Percentiles rank a stretch among this genome's conserved stretches.
These are phyloP conservation scores for Jamesozyma rosinii DNA, from an alignment of 805 yeast species.

Conservation along the genomic window DNA sequence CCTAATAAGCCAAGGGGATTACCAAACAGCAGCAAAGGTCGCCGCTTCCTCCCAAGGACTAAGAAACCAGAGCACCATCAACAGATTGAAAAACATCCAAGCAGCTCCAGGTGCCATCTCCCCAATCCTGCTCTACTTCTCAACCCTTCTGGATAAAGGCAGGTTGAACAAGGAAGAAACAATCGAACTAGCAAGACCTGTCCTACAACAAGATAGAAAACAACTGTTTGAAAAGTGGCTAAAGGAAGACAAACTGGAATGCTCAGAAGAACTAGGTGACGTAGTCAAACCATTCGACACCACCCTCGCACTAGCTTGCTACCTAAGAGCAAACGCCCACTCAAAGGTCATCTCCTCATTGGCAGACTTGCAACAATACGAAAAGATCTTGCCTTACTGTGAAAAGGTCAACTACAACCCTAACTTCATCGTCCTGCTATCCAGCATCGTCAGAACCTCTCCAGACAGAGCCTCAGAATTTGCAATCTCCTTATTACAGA, in stretches of 20 bases:
- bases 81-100: constrained; percentile 81
- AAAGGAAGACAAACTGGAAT: constrained; percentile 85
- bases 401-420: constrained; percentile 83
- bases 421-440: constrained; percentile 80
- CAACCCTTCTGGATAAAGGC: constrained; percentile 85
- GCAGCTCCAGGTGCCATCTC: constrained; percentile 92
- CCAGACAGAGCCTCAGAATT: constrained; percentile 99
- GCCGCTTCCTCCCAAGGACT: constrained; percentile 91
- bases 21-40: constrained; percentile 85
- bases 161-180: constrained; percentile 87
- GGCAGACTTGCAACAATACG: constrained; percentile 95
- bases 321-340: constrained; percentile 72
- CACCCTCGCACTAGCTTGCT: constrained; percentile 82
- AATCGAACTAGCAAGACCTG: constrained; percentile 89
- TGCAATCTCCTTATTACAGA: constrained; percentile 72
- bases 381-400: constrained; percentile 88
- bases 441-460: constrained; percentile 79
- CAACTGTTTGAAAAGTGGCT: constrained; percentile 93
- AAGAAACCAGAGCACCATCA: constrained; percentile 90
- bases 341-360: constrained; percentile 83
- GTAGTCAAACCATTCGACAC: constrained; percentile 81
- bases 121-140: constrained; percentile 87
- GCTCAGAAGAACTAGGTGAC: constrained; percentile 97
- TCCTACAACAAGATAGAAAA: constrained; percentile 87
- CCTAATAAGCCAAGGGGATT: constrained; percentile 75